phyloP scores from a whole-genome alignment of 2,329 filamentous ascomycete genomes.

The Bipolaris gigantea region DNA sequence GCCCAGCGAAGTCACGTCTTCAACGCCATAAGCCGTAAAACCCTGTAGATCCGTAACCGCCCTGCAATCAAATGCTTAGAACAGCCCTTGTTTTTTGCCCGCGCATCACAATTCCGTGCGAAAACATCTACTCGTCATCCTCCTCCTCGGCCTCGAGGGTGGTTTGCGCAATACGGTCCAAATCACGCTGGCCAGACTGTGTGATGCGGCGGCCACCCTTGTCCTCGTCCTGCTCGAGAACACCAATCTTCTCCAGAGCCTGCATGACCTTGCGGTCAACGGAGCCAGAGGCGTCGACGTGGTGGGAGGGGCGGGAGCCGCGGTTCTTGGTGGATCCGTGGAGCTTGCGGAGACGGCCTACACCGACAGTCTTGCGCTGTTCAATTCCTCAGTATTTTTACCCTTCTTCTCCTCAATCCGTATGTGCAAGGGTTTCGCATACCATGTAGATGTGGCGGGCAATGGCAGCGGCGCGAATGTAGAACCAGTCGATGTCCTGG shows the following conservation, averaged over 20 bases:
- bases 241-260: conserved; percentile 98
- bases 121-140: conserved; percentile 44
- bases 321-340: conserved; percentile 96
- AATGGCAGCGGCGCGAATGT: conserved; percentile 86
- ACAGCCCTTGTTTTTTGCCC: conserved; percentile 23
- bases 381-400: background rate
- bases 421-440: background rate
- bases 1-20: conserved; percentile 34
- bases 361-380: conserved; percentile 92
- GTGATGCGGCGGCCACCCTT: conserved; percentile 99
- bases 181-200: conserved; percentile 96
- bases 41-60: conserved; percentile 34
- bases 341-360: conserved; percentile 94
- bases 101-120: background rate
- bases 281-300: conserved; percentile 91
- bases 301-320: conserved; percentile 84
- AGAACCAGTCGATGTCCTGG: conserved; percentile 96
- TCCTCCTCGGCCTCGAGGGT: conserved; percentile 55
- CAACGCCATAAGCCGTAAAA: conserved; percentile 45
- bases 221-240: conserved; percentile 96
- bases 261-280: conserved; percentile 98
- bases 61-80: conserved; percentile 29
- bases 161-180: conserved; percentile 71
- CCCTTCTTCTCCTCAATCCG: background rate
- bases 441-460: conserved; percentile 94